Evolutionary conservation across 257 asterid species (phyloP), one percentile per base, ranked within the genome.

Genomic region (Nicotiana paniculata): DNA sequence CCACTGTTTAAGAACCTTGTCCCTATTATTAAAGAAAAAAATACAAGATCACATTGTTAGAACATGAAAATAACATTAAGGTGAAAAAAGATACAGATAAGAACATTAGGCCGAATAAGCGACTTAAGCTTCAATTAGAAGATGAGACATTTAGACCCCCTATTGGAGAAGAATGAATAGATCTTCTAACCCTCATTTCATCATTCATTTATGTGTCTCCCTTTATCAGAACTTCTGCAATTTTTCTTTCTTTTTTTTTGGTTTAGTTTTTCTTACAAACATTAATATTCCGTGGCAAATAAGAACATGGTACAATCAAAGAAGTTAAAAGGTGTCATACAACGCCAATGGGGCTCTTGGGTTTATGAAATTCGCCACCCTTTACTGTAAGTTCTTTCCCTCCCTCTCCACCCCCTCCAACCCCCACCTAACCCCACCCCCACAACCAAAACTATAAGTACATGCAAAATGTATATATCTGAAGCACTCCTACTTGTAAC

Each of bases 331-430:
- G 97, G 96, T 86, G 96, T 93, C 91, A 90, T 96, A 88, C 95
- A 93, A 76, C 95, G 97, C 77, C 95, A 93, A 89, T 93, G 97
- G 97, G 97, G 97, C 66, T 91, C 97, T 72, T 93, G 97, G 96
- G 96, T 93, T 84, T 91, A 95, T 78, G 97, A 92, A 79, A 92
- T 92, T 83, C 95, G 95, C 86, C 97, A 92, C 75, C 97, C 97
- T 85, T 67, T 90, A 70, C 82, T 92, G 97, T 92, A 88, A 81
- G 86, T 18, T 64, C 18, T 70, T 21, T 26, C 2, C 17, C 11
- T 24, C 0, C 13, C 13, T 4, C 12, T 1, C 32, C 30, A 24
- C 4, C 11, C n/a, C n/a, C n/a, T 2, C 57, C 35, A 10, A 13
- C 51, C 24, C 24, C 24, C 24, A 21, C 24, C 24, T 0, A 21